Percentiles rank a stretch among this genome's conserved stretches.
phyloP scores from a whole-genome alignment of 2,329 filamentous ascomycete genomes.

The Biscogniauxia mediterranea region DNA sequence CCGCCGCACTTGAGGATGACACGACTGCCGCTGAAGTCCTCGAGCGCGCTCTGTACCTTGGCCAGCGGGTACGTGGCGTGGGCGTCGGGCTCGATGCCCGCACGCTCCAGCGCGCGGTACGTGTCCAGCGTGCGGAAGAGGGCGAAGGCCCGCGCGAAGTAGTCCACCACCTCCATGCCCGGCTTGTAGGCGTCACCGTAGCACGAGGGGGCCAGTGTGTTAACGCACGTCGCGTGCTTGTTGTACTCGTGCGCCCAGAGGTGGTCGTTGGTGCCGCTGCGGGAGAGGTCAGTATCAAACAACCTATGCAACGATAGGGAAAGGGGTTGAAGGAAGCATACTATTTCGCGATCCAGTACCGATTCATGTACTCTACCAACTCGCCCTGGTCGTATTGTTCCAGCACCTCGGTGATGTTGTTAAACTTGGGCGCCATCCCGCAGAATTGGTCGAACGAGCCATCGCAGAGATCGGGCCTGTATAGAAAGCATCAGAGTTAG shows the following conservation, averaged over 20 bases:
- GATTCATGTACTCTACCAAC: conserved; percentile 40
- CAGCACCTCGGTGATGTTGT: conserved; percentile 43
- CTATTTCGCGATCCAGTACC: conserved; percentile 43
- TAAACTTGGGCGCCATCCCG: conserved; percentile 40
- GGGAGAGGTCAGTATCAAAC: not conserved
- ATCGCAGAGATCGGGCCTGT: conserved; percentile 45
- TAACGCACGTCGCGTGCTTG: conserved; percentile 72
- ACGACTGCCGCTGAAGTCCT: conserved; percentile 42
- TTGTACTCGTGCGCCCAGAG: conserved; percentile 71
- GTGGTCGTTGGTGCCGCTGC: conserved; percentile 39
- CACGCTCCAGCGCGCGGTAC: conserved; percentile 37
- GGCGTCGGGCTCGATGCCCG: conserved; percentile 37
- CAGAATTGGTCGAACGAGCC: conserved; percentile 44
- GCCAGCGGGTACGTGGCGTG: conserved; percentile 41
- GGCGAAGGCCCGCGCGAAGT: conserved; percentile 41
- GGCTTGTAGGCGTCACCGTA: conserved; percentile 53
- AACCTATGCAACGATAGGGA: not conserved
- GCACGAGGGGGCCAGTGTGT: conserved; percentile 63
- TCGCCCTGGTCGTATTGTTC: conserved; percentile 38
- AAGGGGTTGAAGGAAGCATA: conserved; percentile 22
- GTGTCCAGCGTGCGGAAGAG: conserved; percentile 44
- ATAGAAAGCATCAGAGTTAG: conserved; percentile 4
- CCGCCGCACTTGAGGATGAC: conserved; percentile 45
- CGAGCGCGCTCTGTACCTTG: conserved; percentile 42
- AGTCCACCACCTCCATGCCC: conserved; percentile 45